These are phyloP conservation scores for Panaeolus cyanescens DNA, from an alignment of 768 basidiomycete species.

Conservation along the genomic window DNA sequence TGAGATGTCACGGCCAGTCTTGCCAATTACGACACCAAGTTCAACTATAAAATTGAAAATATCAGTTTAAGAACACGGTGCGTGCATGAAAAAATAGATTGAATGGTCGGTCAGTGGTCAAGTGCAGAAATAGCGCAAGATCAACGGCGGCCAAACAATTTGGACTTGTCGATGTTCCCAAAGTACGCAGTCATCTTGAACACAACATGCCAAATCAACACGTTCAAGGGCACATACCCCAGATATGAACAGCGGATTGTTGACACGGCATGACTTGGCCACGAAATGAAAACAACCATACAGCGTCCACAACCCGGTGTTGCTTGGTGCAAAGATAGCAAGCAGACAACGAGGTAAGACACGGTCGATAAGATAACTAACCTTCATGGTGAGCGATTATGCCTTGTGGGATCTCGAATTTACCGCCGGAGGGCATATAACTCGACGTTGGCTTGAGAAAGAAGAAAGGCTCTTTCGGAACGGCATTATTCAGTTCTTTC, in stretches of 20 bases:
- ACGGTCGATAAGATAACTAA: constrained; percentile 24
- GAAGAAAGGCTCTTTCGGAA: constrained; percentile 96
- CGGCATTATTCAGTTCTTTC: constrained; percentile 87
- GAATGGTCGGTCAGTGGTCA: background rate
- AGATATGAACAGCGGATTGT: constrained; percentile 2
- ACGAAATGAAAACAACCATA: background rate
- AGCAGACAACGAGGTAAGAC: background rate
- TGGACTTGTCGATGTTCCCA: background rate
- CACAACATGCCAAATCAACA: background rate
- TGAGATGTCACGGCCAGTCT: constrained; percentile 79
- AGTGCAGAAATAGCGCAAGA: background rate
- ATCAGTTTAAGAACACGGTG: constrained; percentile 7
- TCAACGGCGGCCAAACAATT: background rate
- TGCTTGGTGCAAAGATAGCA: background rate
- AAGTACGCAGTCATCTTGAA: background rate
- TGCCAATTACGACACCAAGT: constrained; percentile 95
- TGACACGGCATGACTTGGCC: background rate
- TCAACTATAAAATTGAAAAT: constrained; percentile 61
- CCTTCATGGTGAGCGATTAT: constrained; percentile 92
- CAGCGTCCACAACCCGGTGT: background rate
- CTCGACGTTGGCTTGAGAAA: constrained; percentile 96
- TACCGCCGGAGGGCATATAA: constrained; percentile 76
- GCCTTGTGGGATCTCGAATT: constrained; percentile 84
- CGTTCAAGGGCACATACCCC: background rate
- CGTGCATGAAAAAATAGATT: background rate